Evolutionary conservation across 1,139 yeast species (phyloP), one percentile per base, ranked within the genome.

Genomic region (Pichia sp.): DNA sequence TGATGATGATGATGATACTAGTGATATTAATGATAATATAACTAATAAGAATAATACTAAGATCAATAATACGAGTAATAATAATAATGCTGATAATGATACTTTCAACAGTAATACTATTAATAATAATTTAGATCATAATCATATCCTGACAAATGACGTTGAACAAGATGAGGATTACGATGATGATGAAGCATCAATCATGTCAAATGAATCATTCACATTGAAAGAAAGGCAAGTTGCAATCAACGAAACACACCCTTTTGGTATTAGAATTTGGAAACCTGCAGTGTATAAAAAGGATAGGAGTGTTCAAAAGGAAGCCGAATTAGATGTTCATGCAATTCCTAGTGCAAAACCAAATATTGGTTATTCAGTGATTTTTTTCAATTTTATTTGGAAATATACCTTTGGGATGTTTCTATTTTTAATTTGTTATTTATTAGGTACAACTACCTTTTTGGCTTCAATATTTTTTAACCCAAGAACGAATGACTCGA

Each of bases 201-300:
- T 78, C 1, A 69, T 74, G 3, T 79, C 94, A 0, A 66, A 79
- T 30, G 97, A 89, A 62, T 85, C 95, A 1, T 82, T 86, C 60
- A 92, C 96, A n/a, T 73, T 92, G 52, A 74, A 92, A 53, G 96
- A 90, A 58, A 81, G 97, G 56, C 98, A 92, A 66, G 89, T 87
- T 57, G 98, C 98, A 4, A 94, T 92, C 64, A 92, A 92, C 62
- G 83, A 87, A 48, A 89, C 97, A 1, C 98, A 94, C 69, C 98
- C 98, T 0, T 92, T 92, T 63, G 98, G 98, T 74, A 89, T 92
- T 47, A 85, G 96, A 65, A 87, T 92, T 58, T 92, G 98, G 98
- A 92, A 92, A 63, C 98, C 98, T 1, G 96, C 98, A 2, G 74
- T 92, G 52, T 92, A 92, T 67, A 92, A 94, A 64, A 92, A 92